Evolutionary conservation across 75 land plant species (phyloP).

Genomic region (Cupressus sempervirens): DNA sequence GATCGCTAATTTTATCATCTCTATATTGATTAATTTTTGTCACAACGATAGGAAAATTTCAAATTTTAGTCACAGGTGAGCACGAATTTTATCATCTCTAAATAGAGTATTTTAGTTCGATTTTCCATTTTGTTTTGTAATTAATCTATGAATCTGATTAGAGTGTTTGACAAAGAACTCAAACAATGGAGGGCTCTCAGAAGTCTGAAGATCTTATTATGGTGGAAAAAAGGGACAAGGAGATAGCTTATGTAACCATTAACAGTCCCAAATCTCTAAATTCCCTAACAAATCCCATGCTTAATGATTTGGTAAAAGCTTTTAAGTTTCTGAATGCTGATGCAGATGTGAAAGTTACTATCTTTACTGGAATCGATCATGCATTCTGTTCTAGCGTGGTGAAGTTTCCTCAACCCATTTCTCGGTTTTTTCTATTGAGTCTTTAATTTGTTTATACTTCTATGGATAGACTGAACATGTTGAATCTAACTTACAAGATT

Average conservation of each 20-base stretch:
- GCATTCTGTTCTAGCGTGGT: conserved; percentile 94
- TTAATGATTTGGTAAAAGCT: conserved; percentile 51
- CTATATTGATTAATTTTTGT: too few relatives aligned
- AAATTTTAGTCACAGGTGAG: too few relatives aligned
- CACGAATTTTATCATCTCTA: not conserved
- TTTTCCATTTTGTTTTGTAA: not conserved
- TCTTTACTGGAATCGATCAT: conserved; percentile 74
- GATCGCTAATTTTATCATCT: too few relatives aligned
- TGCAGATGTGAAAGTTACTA: conserved; percentile 58
- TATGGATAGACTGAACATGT: not conserved
- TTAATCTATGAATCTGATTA: not conserved
- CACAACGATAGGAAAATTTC: too few relatives aligned
- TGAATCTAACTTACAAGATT: conserved; percentile 33
- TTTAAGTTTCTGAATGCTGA: conserved; percentile 57
- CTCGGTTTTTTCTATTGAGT: conserved; percentile 8
- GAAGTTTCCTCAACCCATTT: not conserved
- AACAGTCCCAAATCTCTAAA: conserved; percentile 87
- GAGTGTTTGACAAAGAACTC: not conserved
- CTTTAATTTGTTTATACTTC: not conserved
- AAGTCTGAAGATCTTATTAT: conserved; percentile 23
- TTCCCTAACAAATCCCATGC: conserved; percentile 75
- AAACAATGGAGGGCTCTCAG: not conserved
- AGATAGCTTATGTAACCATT: conserved; percentile 67
- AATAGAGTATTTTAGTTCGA: not conserved
- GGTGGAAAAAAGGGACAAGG: conserved; percentile 32